Base-by-base conservation (phyloP, 345 rosid species). In the Sapria himalayana region DNA sequence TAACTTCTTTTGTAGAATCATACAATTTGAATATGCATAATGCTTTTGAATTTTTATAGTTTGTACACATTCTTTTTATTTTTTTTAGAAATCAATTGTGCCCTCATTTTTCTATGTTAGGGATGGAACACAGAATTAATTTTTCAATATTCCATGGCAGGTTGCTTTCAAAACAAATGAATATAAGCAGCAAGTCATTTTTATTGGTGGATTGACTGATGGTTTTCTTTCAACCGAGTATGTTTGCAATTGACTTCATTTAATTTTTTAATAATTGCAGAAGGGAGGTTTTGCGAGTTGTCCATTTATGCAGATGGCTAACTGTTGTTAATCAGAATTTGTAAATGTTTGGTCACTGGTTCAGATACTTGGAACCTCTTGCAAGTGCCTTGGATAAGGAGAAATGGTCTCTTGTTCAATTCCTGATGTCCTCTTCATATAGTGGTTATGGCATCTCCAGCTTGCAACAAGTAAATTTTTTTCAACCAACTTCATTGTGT, bases 111-210 rank as follows among this genome's bases (percentile, higher is more conserved):
- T n/a, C n/a, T n/a, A n/a, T n/a, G n/a, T n/a, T n/a, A n/a, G n/a
- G n/a, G n/a, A n/a, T n/a, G n/a, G n/a, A n/a, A n/a, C n/a, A n/a
- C n/a, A n/a, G n/a, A n/a, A n/a, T n/a, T n/a, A n/a, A n/a, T n/a
- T n/a, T n/a, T n/a, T n/a, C n/a, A n/a, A n/a, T n/a, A n/a, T 41
- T 47, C 18, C 29, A 29, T 46, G 54, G 43, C 67, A 86, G 92
- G 97, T 86, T 35, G 97, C 97, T 49, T 86, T 86, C 64, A 76
- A 76, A 67, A 76, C 85, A 0, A 92, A 94, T 33, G 94, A 86
- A 37, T 76, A 75, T 59, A 81, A 66, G 58, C 94, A 81, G 39
- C 94, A 86, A 59, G 81, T 73, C 41, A 60, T 81, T 39, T 81
- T 86, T 46, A 71, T 86, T 48, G 94, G 92, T 43, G 92, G 97